Percentiles rank a stretch among this genome's conserved stretches.
These are phyloP conservation scores for Penicillium mononematosum DNA, from an alignment of 495 filamentous ascomycete species.

Conservation along the genomic window DNA sequence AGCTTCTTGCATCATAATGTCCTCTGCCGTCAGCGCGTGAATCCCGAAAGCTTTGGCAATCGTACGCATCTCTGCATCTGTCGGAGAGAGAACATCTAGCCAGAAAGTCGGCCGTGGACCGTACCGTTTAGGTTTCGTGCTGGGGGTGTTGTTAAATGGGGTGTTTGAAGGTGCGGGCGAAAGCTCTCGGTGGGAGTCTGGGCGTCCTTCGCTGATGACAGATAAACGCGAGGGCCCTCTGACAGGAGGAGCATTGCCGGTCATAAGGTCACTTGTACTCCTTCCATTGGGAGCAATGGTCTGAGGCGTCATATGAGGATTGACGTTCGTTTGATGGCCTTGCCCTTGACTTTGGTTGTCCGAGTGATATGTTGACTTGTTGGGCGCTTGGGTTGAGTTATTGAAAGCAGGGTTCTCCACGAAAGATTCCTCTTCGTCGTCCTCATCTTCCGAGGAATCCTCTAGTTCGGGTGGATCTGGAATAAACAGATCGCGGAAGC, in stretches of 20 bases:
- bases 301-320: not conserved
- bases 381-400: constrained; percentile 7
- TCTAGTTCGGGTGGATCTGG: constrained; percentile 65
- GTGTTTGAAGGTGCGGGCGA: constrained; percentile 27
- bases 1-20: constrained; percentile 95
- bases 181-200: constrained; percentile 27
- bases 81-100: constrained; percentile 89
- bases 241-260: constrained; percentile 29
- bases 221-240: constrained; percentile 31
- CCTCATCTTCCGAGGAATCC: constrained; percentile 63
- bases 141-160: constrained; percentile 21
- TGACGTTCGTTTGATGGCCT: constrained; percentile 11
- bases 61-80: constrained; percentile 88
- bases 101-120: constrained; percentile 93
- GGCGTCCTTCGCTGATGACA: constrained; percentile 36
- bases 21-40: constrained; percentile 90
- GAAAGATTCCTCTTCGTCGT: constrained; percentile 41
- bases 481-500: constrained; percentile 83
- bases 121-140: constrained; percentile 59
- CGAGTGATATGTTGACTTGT: constrained; percentile 3
- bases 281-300: constrained; percentile 4
- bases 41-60: constrained; percentile 91
- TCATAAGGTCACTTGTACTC: constrained; percentile 27
- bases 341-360: constrained; percentile 1
- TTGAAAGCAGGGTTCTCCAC: constrained; percentile 9